Evolutionary conservation across 495 filamentous ascomycete genomes (phyloP).

Genomic region (Aspergillus olivimuriae): DNA sequence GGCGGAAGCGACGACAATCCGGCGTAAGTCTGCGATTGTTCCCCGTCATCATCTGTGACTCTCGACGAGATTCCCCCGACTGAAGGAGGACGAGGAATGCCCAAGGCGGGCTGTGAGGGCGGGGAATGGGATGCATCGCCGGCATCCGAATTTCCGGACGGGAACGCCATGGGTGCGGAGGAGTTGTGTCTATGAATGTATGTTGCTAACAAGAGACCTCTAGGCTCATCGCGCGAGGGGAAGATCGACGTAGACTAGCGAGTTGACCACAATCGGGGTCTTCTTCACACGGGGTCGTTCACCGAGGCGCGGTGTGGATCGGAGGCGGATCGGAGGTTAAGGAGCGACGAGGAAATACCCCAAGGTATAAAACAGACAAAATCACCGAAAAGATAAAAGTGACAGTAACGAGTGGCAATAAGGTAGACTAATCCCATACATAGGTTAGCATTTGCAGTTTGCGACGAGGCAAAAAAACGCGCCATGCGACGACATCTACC

Average conservation of each 20-base stretch:
- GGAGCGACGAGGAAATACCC: not conserved
- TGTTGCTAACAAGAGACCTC: too few species aligned
- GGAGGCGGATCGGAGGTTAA: not conserved
- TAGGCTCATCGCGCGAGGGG: too few species aligned
- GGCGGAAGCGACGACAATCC: constrained; percentile 36
- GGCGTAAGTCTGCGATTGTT: constrained; percentile 34
- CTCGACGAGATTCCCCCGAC: constrained; percentile 69
- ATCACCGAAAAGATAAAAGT: not conserved
- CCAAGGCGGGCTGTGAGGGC: constrained; percentile 27
- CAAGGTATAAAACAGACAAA: not conserved
- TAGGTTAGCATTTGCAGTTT: too few species aligned
- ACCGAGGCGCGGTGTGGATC: not conserved
- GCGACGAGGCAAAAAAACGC: too few species aligned
- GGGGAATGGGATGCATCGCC: constrained; percentile 20
- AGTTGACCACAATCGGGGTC: too few species aligned
- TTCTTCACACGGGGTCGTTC: not conserved
- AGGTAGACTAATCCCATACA: too few species aligned
- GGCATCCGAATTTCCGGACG: constrained; percentile 20
- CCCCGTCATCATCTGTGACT: constrained; percentile 66
- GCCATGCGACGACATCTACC: too few species aligned
- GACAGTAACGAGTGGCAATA: too few species aligned
- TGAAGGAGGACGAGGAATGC: constrained; percentile 40
- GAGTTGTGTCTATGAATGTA: too few species aligned
- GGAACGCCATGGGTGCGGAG: constrained; percentile 27
- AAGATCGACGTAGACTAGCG: too few species aligned